Conservation (phyloP, 2,329 filamentous ascomycete genomes). For the Arthrobotrys megalospora region DNA sequence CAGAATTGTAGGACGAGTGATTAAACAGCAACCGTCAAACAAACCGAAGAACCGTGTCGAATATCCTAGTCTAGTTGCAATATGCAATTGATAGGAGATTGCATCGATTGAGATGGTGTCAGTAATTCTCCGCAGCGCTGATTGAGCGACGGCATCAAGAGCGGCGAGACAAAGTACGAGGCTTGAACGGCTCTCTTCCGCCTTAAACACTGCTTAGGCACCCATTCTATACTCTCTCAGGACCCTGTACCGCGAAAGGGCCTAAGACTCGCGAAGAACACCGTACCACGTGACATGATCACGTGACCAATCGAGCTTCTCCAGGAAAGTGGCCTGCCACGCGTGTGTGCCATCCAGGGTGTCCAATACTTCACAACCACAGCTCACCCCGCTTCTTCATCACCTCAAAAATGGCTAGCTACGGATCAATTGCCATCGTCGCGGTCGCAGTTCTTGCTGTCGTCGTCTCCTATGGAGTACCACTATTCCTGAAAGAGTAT, state of each 20-base stretch:
- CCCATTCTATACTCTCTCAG: no score
- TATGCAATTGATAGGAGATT: neutral
- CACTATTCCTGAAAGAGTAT: slow-evolving; percentile 66
- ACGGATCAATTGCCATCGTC: slow-evolving; percentile 52
- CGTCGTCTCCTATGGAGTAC: slow-evolving; percentile 65
- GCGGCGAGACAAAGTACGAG: no score
- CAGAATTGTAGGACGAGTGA: slow-evolving; percentile 4
- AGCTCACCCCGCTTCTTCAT: slow-evolving; percentile 25
- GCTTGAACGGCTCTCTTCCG: no score
- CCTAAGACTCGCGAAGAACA: no score
- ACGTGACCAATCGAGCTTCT: slow-evolving; percentile 1
- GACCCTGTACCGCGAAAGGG: neutral
- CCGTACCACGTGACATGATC: neutral
- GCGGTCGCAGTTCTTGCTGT: slow-evolving; percentile 58
- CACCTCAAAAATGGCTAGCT: slow-evolving; percentile 48
- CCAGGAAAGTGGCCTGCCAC: slow-evolving; percentile 17
- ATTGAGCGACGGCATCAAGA: neutral
- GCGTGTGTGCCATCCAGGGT: slow-evolving; percentile 8
- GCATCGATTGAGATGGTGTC: neutral
- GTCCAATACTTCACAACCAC: slow-evolving; percentile 2
- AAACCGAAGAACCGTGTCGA: no score
- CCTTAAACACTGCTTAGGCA: no score
- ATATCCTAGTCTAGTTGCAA: neutral
- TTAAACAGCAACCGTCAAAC: neutral
- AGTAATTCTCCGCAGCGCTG: neutral